Percentiles rank a stretch among this genome's conserved stretches.
These are phyloP conservation scores for Puya raimondii DNA, from an alignment of 176 grass and related monocot genomes.

Conservation along the genomic window DNA sequence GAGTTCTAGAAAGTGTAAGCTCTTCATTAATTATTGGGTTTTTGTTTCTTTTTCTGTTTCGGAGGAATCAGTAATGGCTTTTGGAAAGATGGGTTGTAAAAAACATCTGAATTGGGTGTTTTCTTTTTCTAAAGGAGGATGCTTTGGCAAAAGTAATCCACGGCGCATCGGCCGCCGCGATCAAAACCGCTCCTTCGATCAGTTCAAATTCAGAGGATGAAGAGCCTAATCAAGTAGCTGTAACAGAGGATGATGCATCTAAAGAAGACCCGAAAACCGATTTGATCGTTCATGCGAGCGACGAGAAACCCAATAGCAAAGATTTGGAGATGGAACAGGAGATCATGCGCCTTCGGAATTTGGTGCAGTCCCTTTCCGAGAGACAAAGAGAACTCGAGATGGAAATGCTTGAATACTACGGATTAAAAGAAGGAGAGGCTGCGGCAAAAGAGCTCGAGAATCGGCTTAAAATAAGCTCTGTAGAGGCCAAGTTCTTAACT, in stretches of 20 bases:
- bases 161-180: slow-evolving; percentile 10
- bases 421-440: slow-evolving; percentile 38
- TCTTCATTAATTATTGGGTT: neutral
- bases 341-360: slow-evolving; percentile 23
- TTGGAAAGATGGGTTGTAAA: neutral
- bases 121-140: slow-evolving; percentile 21
- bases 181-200: neutral
- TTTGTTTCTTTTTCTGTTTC: neutral
- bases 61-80: too few relatives aligned
- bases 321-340: slow-evolving; percentile 31
- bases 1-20: slow-evolving; percentile 6
- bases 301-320: neutral
- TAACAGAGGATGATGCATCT: neutral
- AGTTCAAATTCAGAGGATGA: neutral
- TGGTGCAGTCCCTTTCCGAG: slow-evolving; percentile 49
- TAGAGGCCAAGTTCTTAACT: slow-evolving; percentile 39
- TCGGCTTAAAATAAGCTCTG: slow-evolving; percentile 22
- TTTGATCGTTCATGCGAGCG: neutral
- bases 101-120: neutral
- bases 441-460: slow-evolving; percentile 47
- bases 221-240: neutral
- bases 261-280: slow-evolving; percentile 1
- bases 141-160: slow-evolving; percentile 21
- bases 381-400: slow-evolving; percentile 51
- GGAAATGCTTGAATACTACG: slow-evolving; percentile 50